Percentiles rank a stretch among this genome's conserved stretches.
Conservation (phyloP, 2,329 filamentous ascomycete species). For the Sordariomycetes sp. region DNA sequence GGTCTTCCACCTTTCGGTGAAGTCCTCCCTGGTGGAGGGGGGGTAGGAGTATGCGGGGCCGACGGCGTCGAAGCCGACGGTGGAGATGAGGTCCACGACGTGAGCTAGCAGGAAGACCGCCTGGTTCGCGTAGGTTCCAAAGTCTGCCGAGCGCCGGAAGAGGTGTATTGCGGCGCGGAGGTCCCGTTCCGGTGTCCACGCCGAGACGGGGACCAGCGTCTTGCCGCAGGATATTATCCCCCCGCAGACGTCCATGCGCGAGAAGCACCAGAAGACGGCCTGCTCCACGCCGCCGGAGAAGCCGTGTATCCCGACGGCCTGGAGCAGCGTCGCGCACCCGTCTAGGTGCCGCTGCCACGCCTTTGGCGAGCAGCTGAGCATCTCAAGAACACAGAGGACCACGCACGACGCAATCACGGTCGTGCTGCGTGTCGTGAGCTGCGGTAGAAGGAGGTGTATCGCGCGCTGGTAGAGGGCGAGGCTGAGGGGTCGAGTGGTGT, state of each 20-base stretch:
- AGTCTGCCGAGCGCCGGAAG: constrained; percentile 18
- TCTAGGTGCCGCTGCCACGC: constrained; percentile 37
- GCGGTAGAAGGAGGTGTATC: constrained; percentile 31
- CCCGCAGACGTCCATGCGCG: constrained; percentile 39
- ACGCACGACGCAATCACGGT: constrained; percentile 38
- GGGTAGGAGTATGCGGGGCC: neutral
- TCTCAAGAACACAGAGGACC: constrained; percentile 39
- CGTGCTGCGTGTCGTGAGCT: constrained; percentile 30
- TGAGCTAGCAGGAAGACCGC: constrained; percentile 33
- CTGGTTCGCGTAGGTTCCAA: constrained; percentile 34
- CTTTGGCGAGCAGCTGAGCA: constrained; percentile 33
- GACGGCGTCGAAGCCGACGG: constrained; percentile 7
- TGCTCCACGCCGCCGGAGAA: constrained; percentile 33
- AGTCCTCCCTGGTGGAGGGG: constrained; percentile 11
- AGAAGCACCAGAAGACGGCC: constrained; percentile 41
- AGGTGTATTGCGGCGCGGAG: constrained; percentile 18
- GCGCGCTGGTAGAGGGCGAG: constrained; percentile 35
- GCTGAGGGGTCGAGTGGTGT: constrained; percentile 12
- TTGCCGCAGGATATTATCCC: constrained; percentile 35
- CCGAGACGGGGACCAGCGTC: constrained; percentile 31
- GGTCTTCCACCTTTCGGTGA: constrained; percentile 18
- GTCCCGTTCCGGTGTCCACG: constrained; percentile 24
- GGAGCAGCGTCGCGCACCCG: constrained; percentile 34
- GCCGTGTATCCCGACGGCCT: constrained; percentile 34
- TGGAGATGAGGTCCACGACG: constrained; percentile 23